These are phyloP conservation scores for Nidularia pulvinata DNA, from an alignment of 768 basidiomycete species.

Conservation along the genomic window DNA sequence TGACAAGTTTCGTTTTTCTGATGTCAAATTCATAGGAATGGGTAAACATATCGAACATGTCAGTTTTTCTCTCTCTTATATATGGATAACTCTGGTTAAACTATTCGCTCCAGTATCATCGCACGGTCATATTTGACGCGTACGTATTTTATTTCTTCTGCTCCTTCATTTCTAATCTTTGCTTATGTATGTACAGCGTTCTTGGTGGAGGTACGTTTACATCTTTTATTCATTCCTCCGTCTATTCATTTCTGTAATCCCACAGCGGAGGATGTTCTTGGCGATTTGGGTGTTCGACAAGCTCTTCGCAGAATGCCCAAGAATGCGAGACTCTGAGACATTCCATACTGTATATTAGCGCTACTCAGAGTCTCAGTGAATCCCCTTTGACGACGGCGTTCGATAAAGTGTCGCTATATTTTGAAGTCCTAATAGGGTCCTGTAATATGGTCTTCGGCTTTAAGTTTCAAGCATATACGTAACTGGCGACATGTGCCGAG, in stretches of 20 bases:
- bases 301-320: conserved; percentile 56
- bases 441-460: too few species aligned
- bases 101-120: conserved; percentile 5
- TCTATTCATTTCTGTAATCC: background rate
- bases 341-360: background rate
- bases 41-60: conserved; percentile 10
- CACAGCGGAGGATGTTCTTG: conserved; percentile 56
- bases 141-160: background rate
- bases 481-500: too few species aligned
- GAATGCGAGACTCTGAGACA: conserved; percentile 39
- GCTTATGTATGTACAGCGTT: conserved; percentile 7
- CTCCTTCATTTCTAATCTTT: background rate
- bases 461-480: too few species aligned
- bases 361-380: too few species aligned
- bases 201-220: conserved; percentile 17
- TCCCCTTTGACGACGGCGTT: too few species aligned
- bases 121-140: conserved; percentile 8
- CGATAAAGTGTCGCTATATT: too few species aligned
- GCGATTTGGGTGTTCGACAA: conserved; percentile 60
- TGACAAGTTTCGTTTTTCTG: too few species aligned
- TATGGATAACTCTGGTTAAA: background rate
- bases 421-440: too few species aligned
- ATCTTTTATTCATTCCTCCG: background rate
- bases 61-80: background rate
- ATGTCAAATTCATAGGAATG: conserved; percentile 1